Evolutionary conservation across 2,329 filamentous ascomycete species (phyloP).

Genomic region (Stenocarpella maydis): DNA sequence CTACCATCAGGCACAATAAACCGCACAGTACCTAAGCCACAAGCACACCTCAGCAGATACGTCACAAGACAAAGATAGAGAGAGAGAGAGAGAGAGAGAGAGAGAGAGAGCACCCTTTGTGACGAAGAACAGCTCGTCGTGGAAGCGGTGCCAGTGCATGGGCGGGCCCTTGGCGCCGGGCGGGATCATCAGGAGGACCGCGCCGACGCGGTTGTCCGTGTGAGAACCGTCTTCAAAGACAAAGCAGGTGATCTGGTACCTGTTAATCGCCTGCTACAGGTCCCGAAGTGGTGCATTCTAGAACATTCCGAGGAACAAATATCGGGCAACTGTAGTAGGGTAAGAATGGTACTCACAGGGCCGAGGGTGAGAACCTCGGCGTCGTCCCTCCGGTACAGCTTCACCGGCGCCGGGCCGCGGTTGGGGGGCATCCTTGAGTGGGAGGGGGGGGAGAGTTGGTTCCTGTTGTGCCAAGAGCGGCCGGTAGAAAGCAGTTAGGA

Average conservation of each 20-base stretch:
- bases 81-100: too few species aligned
- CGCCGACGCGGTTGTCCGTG: conserved; percentile 47
- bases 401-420: conserved; percentile 44
- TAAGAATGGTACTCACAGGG: too few species aligned
- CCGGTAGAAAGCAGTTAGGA: background rate
- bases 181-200: conserved; percentile 44
- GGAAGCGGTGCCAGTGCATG: conserved; percentile 50
- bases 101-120: conserved; percentile 41
- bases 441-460: background rate
- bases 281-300: too few species aligned
- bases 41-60: background rate
- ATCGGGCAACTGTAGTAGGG: too few species aligned
- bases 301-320: too few species aligned
- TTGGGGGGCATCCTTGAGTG: conserved; percentile 42
- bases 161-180: conserved; percentile 45
- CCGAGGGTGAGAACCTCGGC: conserved; percentile 45
- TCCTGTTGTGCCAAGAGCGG: background rate
- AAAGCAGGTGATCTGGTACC: conserved; percentile 46
- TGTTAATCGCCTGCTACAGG: too few species aligned
- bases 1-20: conserved; percentile 46
- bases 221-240: conserved; percentile 47
- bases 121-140: conserved; percentile 48
- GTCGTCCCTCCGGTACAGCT: conserved; percentile 42
- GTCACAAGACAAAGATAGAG: background rate
- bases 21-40: conserved; percentile 40